Evolutionary conservation across 2,329 filamentous ascomycete genomes (phyloP).

Genomic region (Venturia nashicola): DNA sequence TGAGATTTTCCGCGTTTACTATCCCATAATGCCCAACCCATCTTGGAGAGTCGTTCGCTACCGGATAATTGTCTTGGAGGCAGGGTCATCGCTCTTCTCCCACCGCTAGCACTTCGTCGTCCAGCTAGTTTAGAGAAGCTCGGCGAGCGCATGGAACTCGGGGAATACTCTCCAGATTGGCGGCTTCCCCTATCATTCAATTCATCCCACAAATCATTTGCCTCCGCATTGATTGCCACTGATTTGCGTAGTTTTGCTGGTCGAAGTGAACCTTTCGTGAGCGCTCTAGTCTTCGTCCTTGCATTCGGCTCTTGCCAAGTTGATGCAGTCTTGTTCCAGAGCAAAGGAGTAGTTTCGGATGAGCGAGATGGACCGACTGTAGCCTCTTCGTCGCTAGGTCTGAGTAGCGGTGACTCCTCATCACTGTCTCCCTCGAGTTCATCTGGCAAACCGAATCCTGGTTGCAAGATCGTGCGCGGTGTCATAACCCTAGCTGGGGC

Average conservation of each 20-base stretch:
- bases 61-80: neutral
- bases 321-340: slow-evolving; percentile 23
- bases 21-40: neutral
- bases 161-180: neutral
- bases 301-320: neutral
- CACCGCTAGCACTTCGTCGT: slow-evolving; percentile 1
- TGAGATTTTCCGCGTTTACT: neutral
- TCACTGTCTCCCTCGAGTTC: slow-evolving; percentile 46
- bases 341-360: slow-evolving; percentile 23
- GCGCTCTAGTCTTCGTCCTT: neutral
- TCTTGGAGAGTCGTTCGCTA: neutral
- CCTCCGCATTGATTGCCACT: slow-evolving; percentile 48
- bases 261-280: neutral
- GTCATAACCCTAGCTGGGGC: slow-evolving; percentile 23
- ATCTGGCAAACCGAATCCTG: slow-evolving; percentile 71
- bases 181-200: slow-evolving; percentile 57
- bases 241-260: slow-evolving; percentile 18
- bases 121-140: neutral
- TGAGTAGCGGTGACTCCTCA: slow-evolving; percentile 11
- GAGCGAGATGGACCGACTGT: slow-evolving; percentile 1
- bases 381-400: slow-evolving; percentile 13
- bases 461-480: slow-evolving; percentile 58
- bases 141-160: slow-evolving; percentile 1
- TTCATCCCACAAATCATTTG: slow-evolving; percentile 77
- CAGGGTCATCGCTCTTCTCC: neutral